Base-by-base conservation (phyloP, 2,329 filamentous ascomycete species). In the Stemphylium beticola region DNA sequence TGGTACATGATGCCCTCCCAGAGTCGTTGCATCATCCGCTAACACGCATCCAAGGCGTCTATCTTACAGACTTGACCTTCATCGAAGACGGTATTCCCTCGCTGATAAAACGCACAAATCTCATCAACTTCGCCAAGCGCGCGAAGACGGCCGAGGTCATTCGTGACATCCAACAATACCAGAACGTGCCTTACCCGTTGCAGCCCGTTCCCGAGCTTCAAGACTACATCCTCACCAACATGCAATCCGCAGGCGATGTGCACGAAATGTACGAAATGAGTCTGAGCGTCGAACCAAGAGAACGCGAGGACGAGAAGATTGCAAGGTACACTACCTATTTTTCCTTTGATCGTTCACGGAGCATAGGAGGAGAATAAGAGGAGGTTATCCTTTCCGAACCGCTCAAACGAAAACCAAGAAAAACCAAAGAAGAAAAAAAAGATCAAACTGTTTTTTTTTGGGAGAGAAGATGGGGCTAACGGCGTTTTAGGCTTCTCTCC, bases 201-300 rank as follows among this genome's bases (percentile, higher is more conserved):
- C 91, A 96, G 72, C 85, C 92, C 0, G 93, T 99, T 14, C 85
- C 88, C 2, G 95, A 98, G 77, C 82, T 99, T 63, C 93, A 98
- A 74, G 93, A 98, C 66, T 99, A 98, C 77, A 96, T 99, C 63
- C 79, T 97, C 65, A 93, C 88, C 75, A 97, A 98, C 75, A 96
- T 98, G 90, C 90, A 96, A 78, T 89, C 89, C 26, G 93, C 95
- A 4, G 91, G 92, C 47, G 93, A 98, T 75, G 95, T 99, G 60
- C 93, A 98, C 76, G 93, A 98, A 81, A 98, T 98, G 95, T 99
- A 98, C 81, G 93, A 98, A 77, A 93, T 93, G 83, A 96, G 92
- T 79, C 81, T 99, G 78, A 84, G 88, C 70, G 88, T 99, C 57
- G 95, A 99, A 76, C 95, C 95, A 60, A 86, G 95, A 69, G 95